Conservation (phyloP, 768 basidiomycete genomes). For the Clitopilus hobsonii region DNA sequence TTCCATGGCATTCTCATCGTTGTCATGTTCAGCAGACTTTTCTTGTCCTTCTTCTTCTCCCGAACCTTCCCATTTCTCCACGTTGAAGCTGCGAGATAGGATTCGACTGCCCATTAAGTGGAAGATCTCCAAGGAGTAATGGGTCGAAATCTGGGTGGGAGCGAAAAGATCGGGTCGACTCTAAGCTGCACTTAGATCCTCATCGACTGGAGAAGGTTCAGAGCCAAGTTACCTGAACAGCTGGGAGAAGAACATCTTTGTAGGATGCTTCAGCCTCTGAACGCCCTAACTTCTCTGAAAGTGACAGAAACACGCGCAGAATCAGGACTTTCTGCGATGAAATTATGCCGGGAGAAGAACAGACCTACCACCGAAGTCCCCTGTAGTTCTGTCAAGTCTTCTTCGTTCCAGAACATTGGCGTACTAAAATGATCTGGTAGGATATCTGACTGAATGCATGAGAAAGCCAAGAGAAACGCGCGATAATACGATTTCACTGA, state of each 20-base stretch:
- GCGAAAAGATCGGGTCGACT: slow-evolving; percentile 72
- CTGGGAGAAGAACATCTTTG: slow-evolving; percentile 58
- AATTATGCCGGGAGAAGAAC: slow-evolving; percentile 20
- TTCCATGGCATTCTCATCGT: not conserved
- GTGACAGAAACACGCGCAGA: not conserved
- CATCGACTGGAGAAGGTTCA: not conserved
- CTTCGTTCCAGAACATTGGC: slow-evolving; percentile 89
- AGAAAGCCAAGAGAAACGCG: not conserved
- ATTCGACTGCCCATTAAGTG: slow-evolving; percentile 92
- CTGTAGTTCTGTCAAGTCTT: slow-evolving; percentile 66
- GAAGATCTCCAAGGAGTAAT: slow-evolving; percentile 70
- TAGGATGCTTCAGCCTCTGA: slow-evolving; percentile 78
- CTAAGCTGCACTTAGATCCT: slow-evolving; percentile 32
- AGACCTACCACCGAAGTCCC: slow-evolving; percentile 87
- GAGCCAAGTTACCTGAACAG: slow-evolving; percentile 53
- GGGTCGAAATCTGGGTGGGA: slow-evolving; percentile 29
- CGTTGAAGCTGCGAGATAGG: slow-evolving; percentile 86
- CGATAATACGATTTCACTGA: slow-evolving; percentile 19
- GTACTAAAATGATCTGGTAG: slow-evolving; percentile 78
- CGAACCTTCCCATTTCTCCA: slow-evolving; percentile 53
- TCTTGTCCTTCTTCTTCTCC: no score
- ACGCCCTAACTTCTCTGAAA: slow-evolving; percentile 80
- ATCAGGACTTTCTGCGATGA: slow-evolving; percentile 2
- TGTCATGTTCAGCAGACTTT: no score
- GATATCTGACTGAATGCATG: slow-evolving; percentile 34